Evolutionary conservation across 129 eudicot species (phyloP).

Genomic region (Escallonia rubra): DNA sequence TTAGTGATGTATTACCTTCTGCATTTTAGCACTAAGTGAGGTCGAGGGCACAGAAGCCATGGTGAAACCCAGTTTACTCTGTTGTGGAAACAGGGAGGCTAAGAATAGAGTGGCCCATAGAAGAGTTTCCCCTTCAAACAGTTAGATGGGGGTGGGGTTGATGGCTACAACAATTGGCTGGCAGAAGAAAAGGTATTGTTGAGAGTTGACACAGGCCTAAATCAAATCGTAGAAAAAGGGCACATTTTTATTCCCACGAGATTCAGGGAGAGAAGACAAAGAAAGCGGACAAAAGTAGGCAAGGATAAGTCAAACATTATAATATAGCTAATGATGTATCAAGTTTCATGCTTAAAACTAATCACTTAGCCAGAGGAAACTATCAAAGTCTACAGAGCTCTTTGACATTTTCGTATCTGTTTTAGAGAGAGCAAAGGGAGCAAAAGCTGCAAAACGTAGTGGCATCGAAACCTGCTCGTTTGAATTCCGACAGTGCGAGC

Average conservation of each 20-base stretch:
- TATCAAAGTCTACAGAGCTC: neutral
- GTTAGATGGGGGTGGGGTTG: constrained; percentile 1
- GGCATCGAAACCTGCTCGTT: no score
- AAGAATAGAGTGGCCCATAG: no score
- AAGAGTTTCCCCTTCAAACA: no score
- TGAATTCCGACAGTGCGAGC: neutral
- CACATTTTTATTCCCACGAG: neutral
- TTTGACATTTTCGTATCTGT: no score
- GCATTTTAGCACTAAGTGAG: constrained; percentile 14
- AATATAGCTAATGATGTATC: constrained; percentile 8
- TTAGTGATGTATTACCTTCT: constrained; percentile 6
- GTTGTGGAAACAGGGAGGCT: no score
- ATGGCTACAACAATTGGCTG: neutral
- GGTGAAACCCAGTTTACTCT: no score
- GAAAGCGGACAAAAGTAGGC: constrained; percentile 31
- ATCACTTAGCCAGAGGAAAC: constrained; percentile 1
- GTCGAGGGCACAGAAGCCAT: no score
- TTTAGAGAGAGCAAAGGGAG: neutral
- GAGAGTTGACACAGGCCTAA: constrained; percentile 4
- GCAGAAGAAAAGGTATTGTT: neutral
- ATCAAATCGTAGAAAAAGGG: neutral
- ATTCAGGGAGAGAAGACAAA: constrained; percentile 25
- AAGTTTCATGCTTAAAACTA: constrained; percentile 8
- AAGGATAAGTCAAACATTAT: constrained; percentile 26
- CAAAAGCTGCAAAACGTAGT: neutral